Percentiles rank a stretch among this genome's conserved stretches.
Conservation (phyloP, 2,329 filamentous ascomycete genomes). For the Fusarium nelsonii region DNA sequence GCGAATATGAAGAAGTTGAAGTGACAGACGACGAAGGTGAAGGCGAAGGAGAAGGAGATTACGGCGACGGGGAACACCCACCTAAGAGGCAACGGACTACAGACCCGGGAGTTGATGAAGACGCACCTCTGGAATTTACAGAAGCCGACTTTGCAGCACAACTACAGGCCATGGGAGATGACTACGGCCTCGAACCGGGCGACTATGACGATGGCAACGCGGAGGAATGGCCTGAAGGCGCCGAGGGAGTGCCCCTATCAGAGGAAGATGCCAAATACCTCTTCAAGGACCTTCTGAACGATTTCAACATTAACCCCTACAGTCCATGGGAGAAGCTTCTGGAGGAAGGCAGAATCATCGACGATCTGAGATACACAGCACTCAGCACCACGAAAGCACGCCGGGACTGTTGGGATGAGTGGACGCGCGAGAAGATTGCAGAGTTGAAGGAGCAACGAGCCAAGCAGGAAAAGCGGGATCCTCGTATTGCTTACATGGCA, state of each 20-base stretch:
- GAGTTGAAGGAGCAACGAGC: conserved; percentile 78
- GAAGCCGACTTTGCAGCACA: conserved; percentile 97
- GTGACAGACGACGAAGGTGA: conserved; percentile 68
- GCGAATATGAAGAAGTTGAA: conserved; percentile 67
- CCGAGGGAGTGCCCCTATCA: conserved; percentile 76
- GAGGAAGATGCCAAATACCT: conserved; percentile 81
- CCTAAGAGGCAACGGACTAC: conserved; percentile 77
- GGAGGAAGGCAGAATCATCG: conserved; percentile 82
- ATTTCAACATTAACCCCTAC: conserved; percentile 86
- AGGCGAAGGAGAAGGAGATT: conserved; percentile 69
- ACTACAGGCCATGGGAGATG: conserved; percentile 86
- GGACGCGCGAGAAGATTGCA: conserved; percentile 83
- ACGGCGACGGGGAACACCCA: conserved; percentile 54
- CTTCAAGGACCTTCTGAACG: conserved; percentile 88
- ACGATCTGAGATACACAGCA: conserved; percentile 88
- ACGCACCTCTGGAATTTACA: conserved; percentile 79
- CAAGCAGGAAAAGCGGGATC: conserved; percentile 83
- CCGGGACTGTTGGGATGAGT: conserved; percentile 85
- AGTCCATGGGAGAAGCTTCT: conserved; percentile 91
- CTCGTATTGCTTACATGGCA: conserved; percentile 82
- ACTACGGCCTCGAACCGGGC: conserved; percentile 82
- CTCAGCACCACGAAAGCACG: conserved; percentile 84
- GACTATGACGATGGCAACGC: conserved; percentile 77
- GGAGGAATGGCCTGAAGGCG: conserved; percentile 76
- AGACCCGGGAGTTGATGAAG: conserved; percentile 64